Conservation (phyloP, 2,329 filamentous ascomycete genomes). For the Trichoderma harzianum region DNA sequence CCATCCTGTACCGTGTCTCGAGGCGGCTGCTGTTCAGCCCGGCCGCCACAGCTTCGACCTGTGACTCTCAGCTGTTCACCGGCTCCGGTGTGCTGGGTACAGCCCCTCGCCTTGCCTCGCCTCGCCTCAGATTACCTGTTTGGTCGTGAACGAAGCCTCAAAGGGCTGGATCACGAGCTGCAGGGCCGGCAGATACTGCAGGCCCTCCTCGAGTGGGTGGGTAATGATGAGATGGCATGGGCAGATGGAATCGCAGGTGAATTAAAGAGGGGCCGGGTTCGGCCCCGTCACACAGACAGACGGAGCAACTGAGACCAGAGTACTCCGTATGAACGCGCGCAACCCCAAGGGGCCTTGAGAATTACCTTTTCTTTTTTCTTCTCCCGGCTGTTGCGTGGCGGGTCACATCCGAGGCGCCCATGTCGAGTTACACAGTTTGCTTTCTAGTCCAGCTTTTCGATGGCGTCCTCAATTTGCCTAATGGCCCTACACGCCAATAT, state of each 20-base stretch:
- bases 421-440: not conserved
- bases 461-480: not conserved
- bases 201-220: not conserved
- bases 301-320: not conserved
- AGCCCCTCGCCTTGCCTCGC: not conserved
- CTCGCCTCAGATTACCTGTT: not conserved
- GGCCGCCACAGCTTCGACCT: not conserved
- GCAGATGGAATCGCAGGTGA: conserved; percentile 4
- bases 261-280: conserved; percentile 10
- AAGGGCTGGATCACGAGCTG: not conserved
- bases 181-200: not conserved
- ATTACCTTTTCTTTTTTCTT: not conserved
- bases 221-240: not conserved
- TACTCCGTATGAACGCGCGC: not conserved
- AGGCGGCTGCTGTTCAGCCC: not conserved
- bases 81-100: not conserved
- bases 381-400: conserved; percentile 12
- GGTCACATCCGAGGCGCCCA: conserved; percentile 6
- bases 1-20: not conserved
- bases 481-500: not conserved
- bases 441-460: not conserved
- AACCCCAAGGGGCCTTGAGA: not conserved
- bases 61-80: not conserved
- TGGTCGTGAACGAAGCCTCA: not conserved
- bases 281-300: conserved; percentile 12